These are phyloP conservation scores for Usnea hakonensis DNA, from an alignment of 495 filamentous ascomycete species.

Conservation along the genomic window DNA sequence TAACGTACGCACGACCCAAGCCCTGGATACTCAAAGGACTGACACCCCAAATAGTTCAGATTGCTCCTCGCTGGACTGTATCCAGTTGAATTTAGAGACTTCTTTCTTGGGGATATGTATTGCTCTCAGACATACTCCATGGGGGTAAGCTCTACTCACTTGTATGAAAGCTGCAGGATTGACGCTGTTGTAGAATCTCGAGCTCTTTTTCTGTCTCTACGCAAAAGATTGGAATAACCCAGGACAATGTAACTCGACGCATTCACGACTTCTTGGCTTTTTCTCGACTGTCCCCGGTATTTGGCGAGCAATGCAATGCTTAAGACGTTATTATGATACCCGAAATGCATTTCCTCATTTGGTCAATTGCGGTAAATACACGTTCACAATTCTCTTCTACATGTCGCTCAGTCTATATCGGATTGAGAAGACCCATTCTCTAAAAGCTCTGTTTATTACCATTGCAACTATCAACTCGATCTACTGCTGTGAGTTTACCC, in stretches of 20 bases:
- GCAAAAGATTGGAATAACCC: constrained; percentile 64
- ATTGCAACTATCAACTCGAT: constrained; percentile 72
- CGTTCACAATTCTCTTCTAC: constrained; percentile 73
- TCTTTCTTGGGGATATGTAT: constrained; percentile 95
- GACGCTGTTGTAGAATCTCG: constrained; percentile 57
- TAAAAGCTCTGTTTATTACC: constrained; percentile 64
- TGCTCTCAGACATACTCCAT: constrained; percentile 88
- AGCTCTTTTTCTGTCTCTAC: constrained; percentile 93
- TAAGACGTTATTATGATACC: constrained; percentile 84
- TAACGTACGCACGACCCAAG: constrained; percentile 48
- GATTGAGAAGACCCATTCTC: constrained; percentile 49
- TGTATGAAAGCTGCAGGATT: constrained; percentile 18
- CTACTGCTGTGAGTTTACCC: constrained; percentile 59
- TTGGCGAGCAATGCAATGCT: constrained; percentile 83
- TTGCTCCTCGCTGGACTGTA: constrained; percentile 77
- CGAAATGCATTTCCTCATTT: constrained; percentile 84
- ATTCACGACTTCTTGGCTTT: constrained; percentile 80
- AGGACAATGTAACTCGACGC: constrained; percentile 69
- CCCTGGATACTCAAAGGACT: constrained; percentile 14
- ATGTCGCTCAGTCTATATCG: constrained; percentile 72
- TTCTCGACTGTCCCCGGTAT: constrained; percentile 76
- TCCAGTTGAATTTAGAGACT: constrained; percentile 93
- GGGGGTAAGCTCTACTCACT: constrained; percentile 50
- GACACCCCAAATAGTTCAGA: constrained; percentile 54
- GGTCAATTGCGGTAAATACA: constrained; percentile 87